Percentiles rank a stretch among this genome's conserved stretches.
Conservation (phyloP, 768 basidiomycete genomes). For the Imleria badia region DNA sequence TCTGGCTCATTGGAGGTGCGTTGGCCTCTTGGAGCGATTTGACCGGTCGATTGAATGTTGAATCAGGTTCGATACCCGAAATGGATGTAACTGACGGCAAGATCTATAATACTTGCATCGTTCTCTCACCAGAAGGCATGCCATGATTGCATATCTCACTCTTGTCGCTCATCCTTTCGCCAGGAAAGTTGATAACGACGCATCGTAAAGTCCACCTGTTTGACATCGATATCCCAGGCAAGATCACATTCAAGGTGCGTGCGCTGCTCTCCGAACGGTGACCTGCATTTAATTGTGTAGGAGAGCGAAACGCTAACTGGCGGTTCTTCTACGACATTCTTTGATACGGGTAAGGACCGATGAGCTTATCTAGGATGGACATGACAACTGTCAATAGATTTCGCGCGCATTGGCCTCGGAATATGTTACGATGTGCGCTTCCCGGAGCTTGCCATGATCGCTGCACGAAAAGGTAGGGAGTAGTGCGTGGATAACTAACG, state of each 20-base stretch:
- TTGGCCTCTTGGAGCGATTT: not conserved
- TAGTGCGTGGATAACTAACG: not conserved
- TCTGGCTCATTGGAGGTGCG: slow-evolving; percentile 93
- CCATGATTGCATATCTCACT: not conserved
- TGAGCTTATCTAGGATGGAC: not conserved
- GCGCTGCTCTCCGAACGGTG: not conserved
- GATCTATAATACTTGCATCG: slow-evolving; percentile 91
- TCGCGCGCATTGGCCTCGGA: slow-evolving; percentile 93
- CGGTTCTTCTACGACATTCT: slow-evolving; percentile 70
- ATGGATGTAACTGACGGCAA: slow-evolving; percentile 59
- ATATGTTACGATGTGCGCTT: slow-evolving; percentile 97
- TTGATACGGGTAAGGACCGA: slow-evolving; percentile 73
- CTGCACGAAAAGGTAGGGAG: slow-evolving; percentile 74
- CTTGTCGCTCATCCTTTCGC: not conserved
- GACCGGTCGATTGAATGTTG: not conserved
- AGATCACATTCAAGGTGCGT: slow-evolving; percentile 81
- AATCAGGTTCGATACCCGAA: slow-evolving; percentile 92
- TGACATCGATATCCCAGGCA: slow-evolving; percentile 94
- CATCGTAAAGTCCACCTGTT: slow-evolving; percentile 97
- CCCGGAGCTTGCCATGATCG: slow-evolving; percentile 90
- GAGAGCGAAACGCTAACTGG: slow-evolving; percentile 87
- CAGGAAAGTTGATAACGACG: slow-evolving; percentile 80
- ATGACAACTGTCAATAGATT: slow-evolving; percentile 50
- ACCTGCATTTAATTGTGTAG: slow-evolving; percentile 39
- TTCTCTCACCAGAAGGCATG: slow-evolving; percentile 78